These are phyloP conservation scores for Penstemon eatonii DNA, from an alignment of 257 asterid genomes.

Conservation along the genomic window DNA sequence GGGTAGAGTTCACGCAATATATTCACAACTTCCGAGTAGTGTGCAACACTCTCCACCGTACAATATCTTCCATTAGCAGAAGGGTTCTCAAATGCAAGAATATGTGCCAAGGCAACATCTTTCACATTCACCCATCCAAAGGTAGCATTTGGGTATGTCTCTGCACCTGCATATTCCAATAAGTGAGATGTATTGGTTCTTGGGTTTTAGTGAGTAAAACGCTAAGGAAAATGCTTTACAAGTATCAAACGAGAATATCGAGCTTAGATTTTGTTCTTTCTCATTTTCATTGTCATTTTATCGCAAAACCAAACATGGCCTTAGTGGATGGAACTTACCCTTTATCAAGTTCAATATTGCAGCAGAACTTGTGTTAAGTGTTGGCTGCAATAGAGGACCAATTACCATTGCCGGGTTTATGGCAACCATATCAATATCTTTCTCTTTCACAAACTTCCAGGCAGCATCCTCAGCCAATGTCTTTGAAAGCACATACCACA, in stretches of 20 bases:
- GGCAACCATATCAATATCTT: constrained; percentile 50
- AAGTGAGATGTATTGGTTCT: neutral
- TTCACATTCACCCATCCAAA: constrained; percentile 49
- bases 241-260: too few species aligned
- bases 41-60: constrained; percentile 44
- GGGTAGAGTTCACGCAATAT: constrained; percentile 46
- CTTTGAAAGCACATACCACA: constrained; percentile 61
- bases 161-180: constrained; percentile 44
- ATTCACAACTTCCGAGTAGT: constrained; percentile 39
- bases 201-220: too few species aligned
- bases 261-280: too few species aligned
- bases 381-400: constrained; percentile 63
- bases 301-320: too few species aligned
- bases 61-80: constrained; percentile 55
- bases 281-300: too few species aligned
- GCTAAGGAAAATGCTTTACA: too few species aligned
- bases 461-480: constrained; percentile 67
- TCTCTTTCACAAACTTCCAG: constrained; percentile 60
- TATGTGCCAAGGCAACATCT: constrained; percentile 57
- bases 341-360: constrained; percentile 43
- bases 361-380: constrained; percentile 59
- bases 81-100: constrained; percentile 51
- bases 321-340: constrained; percentile 34
- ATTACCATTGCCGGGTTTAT: constrained; percentile 59
- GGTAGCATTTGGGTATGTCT: constrained; percentile 40